A percentile compares a stretch with the other conserved stretches of the same genome.
Conservation (phyloP, 2,329 filamentous ascomycete genomes). For the Ophiosphaerella korrae region DNA sequence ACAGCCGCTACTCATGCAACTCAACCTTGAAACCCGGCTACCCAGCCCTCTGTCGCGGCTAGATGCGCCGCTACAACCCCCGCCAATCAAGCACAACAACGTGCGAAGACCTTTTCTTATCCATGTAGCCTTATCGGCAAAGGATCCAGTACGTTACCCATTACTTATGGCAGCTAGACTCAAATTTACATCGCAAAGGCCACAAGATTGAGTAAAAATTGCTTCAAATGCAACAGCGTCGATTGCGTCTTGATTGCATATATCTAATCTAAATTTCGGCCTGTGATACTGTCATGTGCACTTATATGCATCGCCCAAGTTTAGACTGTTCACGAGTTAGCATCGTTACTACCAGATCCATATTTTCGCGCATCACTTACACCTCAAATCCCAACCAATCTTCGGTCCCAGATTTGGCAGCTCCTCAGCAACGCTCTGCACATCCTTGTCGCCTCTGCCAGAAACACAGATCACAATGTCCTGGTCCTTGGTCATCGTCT, state of each 20-base stretch:
- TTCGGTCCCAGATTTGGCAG: slow-evolving; percentile 84
- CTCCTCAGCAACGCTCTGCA: slow-evolving; percentile 96
- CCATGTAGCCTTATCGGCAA: background rate
- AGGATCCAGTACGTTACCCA: no score
- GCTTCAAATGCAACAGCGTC: background rate
- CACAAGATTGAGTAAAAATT: background rate
- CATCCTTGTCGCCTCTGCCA: slow-evolving; percentile 95
- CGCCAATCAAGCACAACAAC: slow-evolving; percentile 14
- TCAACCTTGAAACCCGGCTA: slow-evolving; percentile 4
- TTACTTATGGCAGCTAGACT: no score
- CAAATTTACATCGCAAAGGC: no score
- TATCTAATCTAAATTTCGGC: background rate
- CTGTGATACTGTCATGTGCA: background rate
- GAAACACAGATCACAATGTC: slow-evolving; percentile 94
- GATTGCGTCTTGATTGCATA: background rate
- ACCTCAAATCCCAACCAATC: slow-evolving; percentile 76
- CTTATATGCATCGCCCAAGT: background rate
- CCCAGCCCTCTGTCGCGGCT: slow-evolving; percentile 8
- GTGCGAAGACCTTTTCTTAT: slow-evolving; percentile 5
- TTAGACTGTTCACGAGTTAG: slow-evolving; percentile 37
- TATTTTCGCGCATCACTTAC: slow-evolving; percentile 25
- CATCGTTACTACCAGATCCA: background rate
- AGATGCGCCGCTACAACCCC: background rate
- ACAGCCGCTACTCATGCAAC: background rate
- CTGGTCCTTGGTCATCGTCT: slow-evolving; percentile 86